Evolutionary conservation across 768 basidiomycete genomes (phyloP).

Genomic region (Rhodotorula taiwanensis): DNA sequence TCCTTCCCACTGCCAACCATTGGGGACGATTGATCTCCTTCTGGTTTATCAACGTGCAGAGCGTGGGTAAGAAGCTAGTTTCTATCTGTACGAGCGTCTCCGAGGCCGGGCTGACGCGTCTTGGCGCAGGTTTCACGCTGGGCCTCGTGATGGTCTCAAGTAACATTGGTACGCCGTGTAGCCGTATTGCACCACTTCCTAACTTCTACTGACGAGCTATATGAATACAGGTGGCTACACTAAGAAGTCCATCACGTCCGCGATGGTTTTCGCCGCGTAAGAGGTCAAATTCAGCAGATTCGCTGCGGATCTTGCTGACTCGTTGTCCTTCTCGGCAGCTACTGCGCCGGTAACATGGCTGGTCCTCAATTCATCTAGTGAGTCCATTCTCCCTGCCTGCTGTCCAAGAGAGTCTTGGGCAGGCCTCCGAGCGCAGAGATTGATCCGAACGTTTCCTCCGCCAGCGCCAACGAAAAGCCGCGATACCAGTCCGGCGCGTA

Average conservation of each 20-base stretch:
- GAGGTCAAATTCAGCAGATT: too few relatives aligned
- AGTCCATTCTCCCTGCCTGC: too few relatives aligned
- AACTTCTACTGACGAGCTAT: too few relatives aligned
- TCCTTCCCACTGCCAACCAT: conserved; percentile 42
- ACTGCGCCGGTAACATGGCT: conserved; percentile 6
- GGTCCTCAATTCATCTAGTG: conserved; percentile 41
- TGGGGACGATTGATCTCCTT: background rate
- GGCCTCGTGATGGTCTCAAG: conserved; percentile 46
- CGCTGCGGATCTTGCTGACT: background rate
- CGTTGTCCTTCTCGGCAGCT: too few relatives aligned
- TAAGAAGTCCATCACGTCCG: conserved; percentile 37
- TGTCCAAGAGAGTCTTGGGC: too few relatives aligned
- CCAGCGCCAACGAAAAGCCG: conserved; percentile 41
- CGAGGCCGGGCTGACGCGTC: too few relatives aligned
- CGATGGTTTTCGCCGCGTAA: conserved; percentile 44
- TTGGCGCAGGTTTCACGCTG: conserved; percentile 42
- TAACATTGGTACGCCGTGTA: too few relatives aligned
- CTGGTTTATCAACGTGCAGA: background rate
- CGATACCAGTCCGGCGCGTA: conserved; percentile 36
- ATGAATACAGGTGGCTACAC: conserved; percentile 22
- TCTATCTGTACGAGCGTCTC: too few relatives aligned
- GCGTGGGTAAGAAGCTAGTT: background rate
- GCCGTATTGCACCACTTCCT: too few relatives aligned
- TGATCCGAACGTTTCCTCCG: too few relatives aligned
- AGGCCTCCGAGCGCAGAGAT: too few relatives aligned